Evolutionary conservation across 176 grass and related monocot genomes (phyloP).

Genomic region (Metroxylon sagu): DNA sequence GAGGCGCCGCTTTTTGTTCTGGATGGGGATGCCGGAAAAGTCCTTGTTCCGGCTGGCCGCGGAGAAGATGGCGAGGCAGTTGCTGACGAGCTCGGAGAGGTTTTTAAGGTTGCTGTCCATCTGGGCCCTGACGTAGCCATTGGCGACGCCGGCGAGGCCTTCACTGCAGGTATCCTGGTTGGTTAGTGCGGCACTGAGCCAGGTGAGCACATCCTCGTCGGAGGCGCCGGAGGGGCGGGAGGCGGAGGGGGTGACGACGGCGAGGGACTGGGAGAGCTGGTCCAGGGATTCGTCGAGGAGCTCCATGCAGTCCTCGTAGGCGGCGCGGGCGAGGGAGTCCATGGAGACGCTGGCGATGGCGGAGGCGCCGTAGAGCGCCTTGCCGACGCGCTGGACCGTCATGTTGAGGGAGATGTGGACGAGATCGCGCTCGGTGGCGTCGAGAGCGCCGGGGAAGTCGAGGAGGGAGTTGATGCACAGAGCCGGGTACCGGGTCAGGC

Average conservation of each 20-base stretch:
- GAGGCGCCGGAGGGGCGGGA: background rate
- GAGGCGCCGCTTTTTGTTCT: conserved; percentile 13
- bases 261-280: conserved; percentile 26
- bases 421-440: conserved; percentile 13
- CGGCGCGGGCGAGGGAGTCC: conserved; percentile 22
- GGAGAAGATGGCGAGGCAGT: conserved; percentile 17
- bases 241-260: background rate
- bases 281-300: conserved; percentile 38
- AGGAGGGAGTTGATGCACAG: conserved; percentile 10
- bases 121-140: background rate
- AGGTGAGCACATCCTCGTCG: conserved; percentile 13
- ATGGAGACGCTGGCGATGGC: conserved; percentile 3
- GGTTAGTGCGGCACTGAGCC: conserved; percentile 15
- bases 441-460: conserved; percentile 4
- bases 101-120: conserved; percentile 1
- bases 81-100: conserved; percentile 9
- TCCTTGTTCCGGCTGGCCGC: conserved; percentile 13
- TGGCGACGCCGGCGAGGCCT: background rate
- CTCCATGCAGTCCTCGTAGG: conserved; percentile 60
- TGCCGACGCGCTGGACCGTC: conserved; percentile 25
- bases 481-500: conserved; percentile 8
- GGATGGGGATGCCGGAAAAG: conserved; percentile 13
- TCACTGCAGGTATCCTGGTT: conserved; percentile 18
- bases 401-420: conserved; percentile 41
- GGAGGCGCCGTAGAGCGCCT: conserved; percentile 28